Conservation (phyloP, 2,329 filamentous ascomycete species). For the Coniochaeta sp. region DNA sequence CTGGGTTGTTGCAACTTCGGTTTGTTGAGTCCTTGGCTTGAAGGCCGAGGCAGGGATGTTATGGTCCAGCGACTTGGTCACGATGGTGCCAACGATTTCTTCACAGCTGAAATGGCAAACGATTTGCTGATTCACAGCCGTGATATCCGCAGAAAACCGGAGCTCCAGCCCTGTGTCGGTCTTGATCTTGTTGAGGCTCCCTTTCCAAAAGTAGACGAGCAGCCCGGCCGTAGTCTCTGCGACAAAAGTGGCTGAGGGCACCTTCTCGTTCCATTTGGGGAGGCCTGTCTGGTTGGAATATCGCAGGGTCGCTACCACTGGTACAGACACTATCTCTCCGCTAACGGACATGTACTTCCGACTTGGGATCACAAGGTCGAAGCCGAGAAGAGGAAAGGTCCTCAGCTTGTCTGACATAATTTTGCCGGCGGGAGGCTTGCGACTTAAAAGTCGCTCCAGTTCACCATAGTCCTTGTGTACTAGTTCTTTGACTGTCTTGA, state of each 20-base stretch:
- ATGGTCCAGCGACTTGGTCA: conserved; percentile 19
- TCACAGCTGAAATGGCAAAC: conserved; percentile 74
- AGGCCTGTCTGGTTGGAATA: conserved; percentile 61
- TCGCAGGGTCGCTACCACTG: conserved; percentile 59
- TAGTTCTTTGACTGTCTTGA: conserved; percentile 66
- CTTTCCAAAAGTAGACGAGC: conserved; percentile 60
- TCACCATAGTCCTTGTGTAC: conserved; percentile 57
- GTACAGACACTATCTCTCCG: conserved; percentile 29
- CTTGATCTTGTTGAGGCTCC: conserved; percentile 58
- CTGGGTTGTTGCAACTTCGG: background rate
- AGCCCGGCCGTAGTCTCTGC: conserved; percentile 62
- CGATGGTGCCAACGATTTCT: conserved; percentile 61
- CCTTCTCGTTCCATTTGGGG: conserved; percentile 54
- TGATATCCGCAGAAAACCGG: conserved; percentile 49
- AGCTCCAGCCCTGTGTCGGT: conserved; percentile 49
- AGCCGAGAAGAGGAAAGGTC: conserved; percentile 56
- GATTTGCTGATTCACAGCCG: conserved; percentile 47
- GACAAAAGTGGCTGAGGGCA: conserved; percentile 65
- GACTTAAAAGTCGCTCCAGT: conserved; percentile 70
- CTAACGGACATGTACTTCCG: conserved; percentile 18
- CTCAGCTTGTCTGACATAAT: conserved; percentile 57
- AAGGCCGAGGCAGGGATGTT: conserved; percentile 11
- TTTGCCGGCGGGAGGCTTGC: conserved; percentile 76
- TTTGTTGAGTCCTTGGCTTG: background rate
- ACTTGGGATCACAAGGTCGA: conserved; percentile 21